Conservation (phyloP, 805 yeast species). For the Kregervanrija delftensis region DNA sequence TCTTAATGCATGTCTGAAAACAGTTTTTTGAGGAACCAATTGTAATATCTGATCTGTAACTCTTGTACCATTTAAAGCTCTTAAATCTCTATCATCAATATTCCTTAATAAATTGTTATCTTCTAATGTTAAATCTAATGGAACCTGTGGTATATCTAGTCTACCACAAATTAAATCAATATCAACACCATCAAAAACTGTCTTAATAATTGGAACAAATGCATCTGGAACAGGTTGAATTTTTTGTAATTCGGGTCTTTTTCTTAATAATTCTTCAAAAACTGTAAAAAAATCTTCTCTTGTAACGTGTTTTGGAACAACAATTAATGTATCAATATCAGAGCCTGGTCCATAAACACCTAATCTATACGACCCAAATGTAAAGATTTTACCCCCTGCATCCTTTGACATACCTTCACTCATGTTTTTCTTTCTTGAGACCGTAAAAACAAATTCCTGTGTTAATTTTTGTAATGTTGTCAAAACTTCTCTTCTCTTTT, state of each 20-base stretch:
- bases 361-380: slow-evolving; percentile 87
- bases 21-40: slow-evolving; percentile 87
- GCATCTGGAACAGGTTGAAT: slow-evolving; percentile 94
- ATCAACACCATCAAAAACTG: slow-evolving; percentile 84
- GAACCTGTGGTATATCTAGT: slow-evolving; percentile 78
- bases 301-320: slow-evolving; percentile 91
- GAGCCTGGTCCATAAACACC: slow-evolving; percentile 99
- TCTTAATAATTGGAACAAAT: slow-evolving; percentile 91
- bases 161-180: slow-evolving; percentile 86
- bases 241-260: slow-evolving; percentile 80
- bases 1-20: slow-evolving; percentile 85
- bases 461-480: slow-evolving; percentile 64
- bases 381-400: slow-evolving; percentile 97
- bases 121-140: slow-evolving; percentile 62
- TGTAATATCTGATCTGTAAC: slow-evolving; percentile 91
- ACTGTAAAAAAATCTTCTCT: slow-evolving; percentile 85
- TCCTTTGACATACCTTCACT: slow-evolving; percentile 95
- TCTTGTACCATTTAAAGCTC: slow-evolving; percentile 92
- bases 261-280: slow-evolving; percentile 61
- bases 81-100: slow-evolving; percentile 82
- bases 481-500: slow-evolving; percentile 71
- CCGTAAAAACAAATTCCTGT: slow-evolving; percentile 76
- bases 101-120: slow-evolving; percentile 83
- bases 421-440: slow-evolving; percentile 80
- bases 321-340: slow-evolving; percentile 95